These are phyloP conservation scores for Nidula microcarpa DNA, from an alignment of 768 basidiomycete genomes.

Conservation along the genomic window DNA sequence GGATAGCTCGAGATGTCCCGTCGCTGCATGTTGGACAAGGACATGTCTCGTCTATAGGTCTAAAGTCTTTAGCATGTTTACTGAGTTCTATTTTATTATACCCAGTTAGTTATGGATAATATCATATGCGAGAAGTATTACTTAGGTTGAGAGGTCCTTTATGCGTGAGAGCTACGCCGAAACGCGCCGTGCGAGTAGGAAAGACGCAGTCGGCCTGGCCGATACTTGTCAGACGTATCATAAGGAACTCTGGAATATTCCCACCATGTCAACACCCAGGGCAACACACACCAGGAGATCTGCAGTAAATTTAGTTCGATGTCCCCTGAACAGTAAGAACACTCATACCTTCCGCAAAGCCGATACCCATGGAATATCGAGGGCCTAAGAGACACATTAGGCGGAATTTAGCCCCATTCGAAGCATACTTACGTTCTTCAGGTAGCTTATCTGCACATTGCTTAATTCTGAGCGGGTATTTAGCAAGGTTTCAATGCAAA, in stretches of 20 bases:
- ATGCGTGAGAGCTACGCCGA: constrained; percentile 85
- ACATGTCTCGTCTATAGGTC: constrained; percentile 71
- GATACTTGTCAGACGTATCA: not conserved
- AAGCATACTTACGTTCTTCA: constrained; percentile 56
- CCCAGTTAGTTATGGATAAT: not conserved
- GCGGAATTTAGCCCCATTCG: not conserved
- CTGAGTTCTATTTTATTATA: constrained; percentile 46
- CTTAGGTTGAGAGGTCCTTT: constrained; percentile 81
- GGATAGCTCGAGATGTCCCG: constrained; percentile 65
- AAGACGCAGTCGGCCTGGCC: constrained; percentile 88
- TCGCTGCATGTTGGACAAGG: constrained; percentile 83
- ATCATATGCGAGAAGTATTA: constrained; percentile 24
- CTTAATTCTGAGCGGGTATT: constrained; percentile 51
- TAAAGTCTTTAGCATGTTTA: constrained; percentile 68
- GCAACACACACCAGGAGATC: constrained; percentile 90
- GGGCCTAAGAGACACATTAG: constrained; percentile 51
- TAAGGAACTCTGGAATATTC: constrained; percentile 5
- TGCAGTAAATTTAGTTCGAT: constrained; percentile 24
- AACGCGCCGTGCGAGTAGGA: constrained; percentile 88
- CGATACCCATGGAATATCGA: constrained; percentile 90
- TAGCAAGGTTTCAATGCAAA: not conserved
- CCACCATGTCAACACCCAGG: constrained; percentile 89
- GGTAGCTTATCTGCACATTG: constrained; percentile 81
- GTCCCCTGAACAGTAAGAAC: not conserved
- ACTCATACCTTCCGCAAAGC: constrained; percentile 79